Conservation (phyloP, 352 stramenopile species). For the Phytopythium aichiense region DNA sequence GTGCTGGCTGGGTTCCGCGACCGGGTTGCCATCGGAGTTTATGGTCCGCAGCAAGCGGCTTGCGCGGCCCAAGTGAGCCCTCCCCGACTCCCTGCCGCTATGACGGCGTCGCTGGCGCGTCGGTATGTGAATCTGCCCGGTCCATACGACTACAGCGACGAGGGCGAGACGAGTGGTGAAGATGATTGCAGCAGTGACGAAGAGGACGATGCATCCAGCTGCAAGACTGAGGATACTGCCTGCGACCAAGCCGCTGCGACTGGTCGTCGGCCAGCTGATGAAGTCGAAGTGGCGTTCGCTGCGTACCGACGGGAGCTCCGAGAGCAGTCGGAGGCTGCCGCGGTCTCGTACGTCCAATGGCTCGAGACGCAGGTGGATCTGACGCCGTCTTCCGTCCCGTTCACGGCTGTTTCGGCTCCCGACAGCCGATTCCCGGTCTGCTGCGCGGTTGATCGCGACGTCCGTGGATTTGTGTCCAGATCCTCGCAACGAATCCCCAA, state of each 20-base stretch:
- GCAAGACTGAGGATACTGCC: neutral
- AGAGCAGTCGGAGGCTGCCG: neutral
- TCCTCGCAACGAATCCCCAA: neutral
- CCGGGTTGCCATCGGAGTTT: slow-evolving; percentile 8
- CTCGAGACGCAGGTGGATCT: neutral
- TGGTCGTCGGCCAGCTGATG: neutral
- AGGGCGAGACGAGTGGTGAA: slow-evolving; percentile 3
- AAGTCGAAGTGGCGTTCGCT: neutral
- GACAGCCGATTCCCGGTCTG: slow-evolving; percentile 15
- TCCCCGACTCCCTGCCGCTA: neutral
- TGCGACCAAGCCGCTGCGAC: neutral
- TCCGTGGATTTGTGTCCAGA: slow-evolving; percentile 26
- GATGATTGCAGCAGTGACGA: neutral
- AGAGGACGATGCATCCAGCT: neutral
- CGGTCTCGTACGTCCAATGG: neutral
- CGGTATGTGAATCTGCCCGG: neutral
- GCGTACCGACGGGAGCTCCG: neutral
- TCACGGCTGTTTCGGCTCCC: neutral
- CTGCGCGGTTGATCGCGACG: slow-evolving; percentile 23
- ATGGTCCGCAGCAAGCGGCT: neutral
- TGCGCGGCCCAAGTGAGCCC: neutral
- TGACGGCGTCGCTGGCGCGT: neutral
- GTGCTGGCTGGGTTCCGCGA: slow-evolving; percentile 22
- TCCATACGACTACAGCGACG: slow-evolving; percentile 2
- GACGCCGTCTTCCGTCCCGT: neutral